A percentile compares a stretch with the other conserved stretches of the same genome.
Evolutionary conservation across 139 green algal species (phyloP).

Genomic region (Haematococcus sp.): DNA sequence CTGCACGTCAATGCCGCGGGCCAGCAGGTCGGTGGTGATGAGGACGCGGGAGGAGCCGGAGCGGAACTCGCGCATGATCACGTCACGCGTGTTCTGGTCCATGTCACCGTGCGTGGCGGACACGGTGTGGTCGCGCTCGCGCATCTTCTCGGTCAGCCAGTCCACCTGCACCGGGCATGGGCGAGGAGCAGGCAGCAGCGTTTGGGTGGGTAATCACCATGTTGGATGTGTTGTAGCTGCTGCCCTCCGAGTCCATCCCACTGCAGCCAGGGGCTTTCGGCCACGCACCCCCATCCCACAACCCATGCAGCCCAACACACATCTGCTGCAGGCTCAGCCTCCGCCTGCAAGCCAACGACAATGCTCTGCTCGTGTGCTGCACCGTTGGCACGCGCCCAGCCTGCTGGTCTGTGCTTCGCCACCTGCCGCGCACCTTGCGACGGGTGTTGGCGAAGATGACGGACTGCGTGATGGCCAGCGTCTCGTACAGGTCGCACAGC

Average conservation of each 20-base stretch:
- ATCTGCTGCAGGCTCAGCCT: no score
- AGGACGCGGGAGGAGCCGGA: slow-evolving; percentile 98
- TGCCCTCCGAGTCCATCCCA: no score
- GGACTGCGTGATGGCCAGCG: slow-evolving; percentile 98
- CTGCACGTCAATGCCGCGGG: slow-evolving; percentile 99
- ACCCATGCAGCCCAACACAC: no score
- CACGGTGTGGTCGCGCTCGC: slow-evolving; percentile 97
- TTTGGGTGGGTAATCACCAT: no score
- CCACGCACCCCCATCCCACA: no score
- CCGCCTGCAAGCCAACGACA: no score
- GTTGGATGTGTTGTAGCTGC: no score
- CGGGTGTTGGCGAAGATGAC: slow-evolving; percentile 99
- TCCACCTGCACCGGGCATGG: slow-evolving; percentile 70
- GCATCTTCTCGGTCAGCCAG: slow-evolving; percentile 99
- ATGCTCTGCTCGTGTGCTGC: no score
- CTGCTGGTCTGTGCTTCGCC: no score
- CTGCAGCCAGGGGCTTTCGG: no score
- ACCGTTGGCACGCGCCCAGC: no score
- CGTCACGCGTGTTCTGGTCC: slow-evolving; percentile 99
- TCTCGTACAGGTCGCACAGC: slow-evolving; percentile 99
- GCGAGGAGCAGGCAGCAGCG: not conserved
- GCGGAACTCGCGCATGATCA: slow-evolving; percentile 99
- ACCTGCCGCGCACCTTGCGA: slow-evolving; percentile 82
- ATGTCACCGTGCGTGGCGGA: slow-evolving; percentile 99
- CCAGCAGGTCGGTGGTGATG: slow-evolving; percentile 99